Evolutionary conservation across 306 rosid genomes (phyloP).

Genomic region (Vicia sativa): DNA sequence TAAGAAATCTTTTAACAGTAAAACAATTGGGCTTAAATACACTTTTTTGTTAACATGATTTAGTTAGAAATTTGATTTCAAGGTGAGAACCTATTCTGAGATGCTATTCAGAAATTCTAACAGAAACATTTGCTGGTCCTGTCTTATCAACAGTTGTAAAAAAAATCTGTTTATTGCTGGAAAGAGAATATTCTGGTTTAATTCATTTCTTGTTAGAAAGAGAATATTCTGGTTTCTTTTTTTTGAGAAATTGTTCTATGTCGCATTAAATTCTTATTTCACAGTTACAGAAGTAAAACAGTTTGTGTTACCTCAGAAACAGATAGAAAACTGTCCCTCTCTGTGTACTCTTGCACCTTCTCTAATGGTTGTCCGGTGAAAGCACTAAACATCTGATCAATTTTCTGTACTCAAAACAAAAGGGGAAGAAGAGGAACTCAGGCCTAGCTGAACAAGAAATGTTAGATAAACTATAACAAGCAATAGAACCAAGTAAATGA

Average conservation of each 20-base stretch:
- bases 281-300: not conserved
- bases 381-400: slow-evolving; percentile 84
- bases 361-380: slow-evolving; percentile 90
- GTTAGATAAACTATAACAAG: slow-evolving; percentile 13
- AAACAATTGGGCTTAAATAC: not conserved
- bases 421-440: slow-evolving; percentile 29
- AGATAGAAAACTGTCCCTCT: slow-evolving; percentile 88
- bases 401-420: slow-evolving; percentile 64
- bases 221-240: slow-evolving; percentile 10
- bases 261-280: not conserved
- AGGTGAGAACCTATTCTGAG: not conserved
- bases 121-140: not conserved
- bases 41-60: too few species aligned
- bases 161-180: not conserved
- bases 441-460: slow-evolving; percentile 14
- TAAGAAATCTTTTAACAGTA: not conserved
- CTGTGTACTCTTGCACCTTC: slow-evolving; percentile 88
- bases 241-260: slow-evolving; percentile 18
- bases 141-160: slow-evolving; percentile 4
- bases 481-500: slow-evolving; percentile 15
- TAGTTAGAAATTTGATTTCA: too few species aligned
- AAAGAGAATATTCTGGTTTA: slow-evolving; percentile 10
- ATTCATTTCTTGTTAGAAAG: slow-evolving; percentile 10
- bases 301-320: slow-evolving; percentile 75
- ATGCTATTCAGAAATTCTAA: not conserved